Percentiles rank a stretch among this genome's conserved stretches.
phyloP scores from a whole-genome alignment of 352 stramenopile genomes.

The Globisporangium alternatum region DNA sequence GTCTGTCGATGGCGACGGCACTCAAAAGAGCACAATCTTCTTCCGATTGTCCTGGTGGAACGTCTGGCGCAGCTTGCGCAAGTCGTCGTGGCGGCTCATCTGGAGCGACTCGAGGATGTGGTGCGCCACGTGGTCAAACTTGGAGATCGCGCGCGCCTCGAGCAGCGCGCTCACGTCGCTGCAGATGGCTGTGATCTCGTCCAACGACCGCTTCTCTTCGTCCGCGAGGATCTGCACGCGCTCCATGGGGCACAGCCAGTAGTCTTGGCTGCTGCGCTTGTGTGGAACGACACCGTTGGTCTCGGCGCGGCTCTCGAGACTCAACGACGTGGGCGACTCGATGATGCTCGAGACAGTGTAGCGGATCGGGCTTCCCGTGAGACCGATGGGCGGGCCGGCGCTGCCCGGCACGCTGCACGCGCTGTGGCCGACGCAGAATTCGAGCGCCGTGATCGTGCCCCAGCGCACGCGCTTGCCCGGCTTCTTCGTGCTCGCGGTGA shows the following conservation, averaged over 20 bases:
- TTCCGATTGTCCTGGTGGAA: slow-evolving; percentile 17
- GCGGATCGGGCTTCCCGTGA: slow-evolving; percentile 36
- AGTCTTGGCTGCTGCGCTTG: slow-evolving; percentile 25
- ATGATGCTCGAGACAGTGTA: slow-evolving; percentile 21
- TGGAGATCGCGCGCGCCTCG: slow-evolving; percentile 36
- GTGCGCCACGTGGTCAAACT: slow-evolving; percentile 23
- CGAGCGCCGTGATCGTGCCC: slow-evolving; percentile 37
- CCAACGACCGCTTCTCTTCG: slow-evolving; percentile 28
- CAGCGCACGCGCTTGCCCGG: slow-evolving; percentile 42
- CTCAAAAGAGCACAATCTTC: slow-evolving; percentile 23
- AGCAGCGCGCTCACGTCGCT: slow-evolving; percentile 37
- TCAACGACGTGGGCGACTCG: slow-evolving; percentile 12
- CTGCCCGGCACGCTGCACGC: slow-evolving; percentile 41
- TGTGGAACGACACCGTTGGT: not conserved
- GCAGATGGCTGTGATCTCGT: slow-evolving; percentile 51
- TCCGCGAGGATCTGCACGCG: slow-evolving; percentile 39
- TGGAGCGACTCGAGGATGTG: slow-evolving; percentile 14
- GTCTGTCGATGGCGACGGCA: not conserved
- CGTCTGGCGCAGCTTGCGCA: slow-evolving; percentile 8
- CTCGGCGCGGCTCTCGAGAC: too few relatives aligned
- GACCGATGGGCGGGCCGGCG: slow-evolving; percentile 45
- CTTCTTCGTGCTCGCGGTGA: not conserved
- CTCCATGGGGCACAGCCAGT: slow-evolving; percentile 52
- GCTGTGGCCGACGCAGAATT: slow-evolving; percentile 54
- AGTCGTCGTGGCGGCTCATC: slow-evolving; percentile 3